phyloP scores from a whole-genome alignment of 1,284 basidiomycete species.

The Inonotus hispidus region DNA sequence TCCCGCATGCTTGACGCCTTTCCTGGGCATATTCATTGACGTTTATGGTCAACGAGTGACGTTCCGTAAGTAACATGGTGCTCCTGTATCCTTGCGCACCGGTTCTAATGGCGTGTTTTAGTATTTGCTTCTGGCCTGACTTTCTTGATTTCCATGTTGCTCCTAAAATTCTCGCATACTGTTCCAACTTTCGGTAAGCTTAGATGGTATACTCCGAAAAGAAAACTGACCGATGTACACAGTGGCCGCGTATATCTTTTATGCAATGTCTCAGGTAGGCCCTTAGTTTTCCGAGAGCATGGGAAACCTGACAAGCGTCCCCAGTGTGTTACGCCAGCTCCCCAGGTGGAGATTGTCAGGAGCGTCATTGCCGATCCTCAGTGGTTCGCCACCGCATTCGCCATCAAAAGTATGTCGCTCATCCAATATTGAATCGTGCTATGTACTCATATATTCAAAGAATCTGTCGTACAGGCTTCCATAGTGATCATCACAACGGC shows the following conservation, averaged over 20 bases:
- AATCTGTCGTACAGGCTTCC: conserved; percentile 39
- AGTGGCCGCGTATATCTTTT: conserved; percentile 42
- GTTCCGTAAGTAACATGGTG: conserved; percentile 30
- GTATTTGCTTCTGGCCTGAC: conserved; percentile 39
- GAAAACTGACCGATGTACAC: background rate
- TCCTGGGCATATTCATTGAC: conserved; percentile 41
- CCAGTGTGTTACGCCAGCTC: conserved; percentile 37
- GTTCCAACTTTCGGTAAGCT: conserved; percentile 35
- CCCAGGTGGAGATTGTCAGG: conserved; percentile 41
- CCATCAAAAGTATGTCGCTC: conserved; percentile 35
- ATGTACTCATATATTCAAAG: conserved; percentile 11
- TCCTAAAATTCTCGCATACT: conserved; percentile 37
- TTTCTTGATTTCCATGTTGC: conserved; percentile 39
- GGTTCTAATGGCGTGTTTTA: conserved; percentile 16
- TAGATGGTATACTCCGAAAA: background rate
- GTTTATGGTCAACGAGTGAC: conserved; percentile 37
- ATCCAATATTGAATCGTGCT: background rate
- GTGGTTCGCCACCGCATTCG: conserved; percentile 41
- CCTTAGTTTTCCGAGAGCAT: background rate
- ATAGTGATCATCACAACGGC: conserved; percentile 43
- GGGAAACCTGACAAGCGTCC: conserved; percentile 1
- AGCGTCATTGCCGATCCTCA: conserved; percentile 38
- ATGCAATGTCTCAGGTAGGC: conserved; percentile 37
- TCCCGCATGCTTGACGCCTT: conserved; percentile 38
- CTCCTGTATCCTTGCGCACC: background rate